Evolutionary conservation across 2,329 filamentous ascomycete genomes (phyloP).

Genomic region (Diaporthe sp.): DNA sequence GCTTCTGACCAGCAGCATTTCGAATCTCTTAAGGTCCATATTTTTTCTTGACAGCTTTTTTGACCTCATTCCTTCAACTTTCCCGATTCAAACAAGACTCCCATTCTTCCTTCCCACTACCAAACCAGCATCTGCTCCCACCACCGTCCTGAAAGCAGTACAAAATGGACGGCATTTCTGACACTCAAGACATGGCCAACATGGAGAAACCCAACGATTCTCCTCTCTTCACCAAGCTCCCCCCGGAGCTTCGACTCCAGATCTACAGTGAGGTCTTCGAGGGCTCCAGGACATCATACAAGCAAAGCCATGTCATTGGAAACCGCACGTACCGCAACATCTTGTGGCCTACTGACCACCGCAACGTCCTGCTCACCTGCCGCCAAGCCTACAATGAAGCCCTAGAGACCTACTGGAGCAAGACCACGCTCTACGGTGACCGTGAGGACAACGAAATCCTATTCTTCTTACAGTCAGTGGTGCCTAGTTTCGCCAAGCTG

Average conservation of each 20-base stretch:
- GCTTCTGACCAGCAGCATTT: neutral
- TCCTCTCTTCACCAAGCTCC: neutral
- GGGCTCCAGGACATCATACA: neutral
- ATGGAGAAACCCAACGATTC: neutral
- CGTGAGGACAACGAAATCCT: too few relatives aligned
- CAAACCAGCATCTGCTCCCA: neutral
- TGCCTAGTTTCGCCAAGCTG: neutral
- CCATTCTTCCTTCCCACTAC: accelerated
- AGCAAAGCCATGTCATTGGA: neutral
- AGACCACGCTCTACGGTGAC: neutral
- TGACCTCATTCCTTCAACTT: too few relatives aligned
- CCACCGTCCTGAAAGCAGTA: neutral
- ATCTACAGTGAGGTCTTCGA: neutral
- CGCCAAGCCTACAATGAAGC: neutral
- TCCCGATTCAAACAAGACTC: neutral
- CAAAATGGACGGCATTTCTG: neutral
- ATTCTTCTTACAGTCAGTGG: neutral
- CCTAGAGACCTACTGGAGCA: neutral
- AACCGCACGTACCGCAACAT: neutral
- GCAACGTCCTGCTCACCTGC: neutral
- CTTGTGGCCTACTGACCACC: neutral
- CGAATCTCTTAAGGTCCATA: too few relatives aligned
- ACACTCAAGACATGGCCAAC: neutral
- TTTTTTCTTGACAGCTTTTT: neutral
- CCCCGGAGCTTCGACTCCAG: neutral